A percentile compares a stretch with the other conserved stretches of the same genome.
phyloP scores from a whole-genome alignment of 164 flowering plant species.

The Stephania japonica region DNA sequence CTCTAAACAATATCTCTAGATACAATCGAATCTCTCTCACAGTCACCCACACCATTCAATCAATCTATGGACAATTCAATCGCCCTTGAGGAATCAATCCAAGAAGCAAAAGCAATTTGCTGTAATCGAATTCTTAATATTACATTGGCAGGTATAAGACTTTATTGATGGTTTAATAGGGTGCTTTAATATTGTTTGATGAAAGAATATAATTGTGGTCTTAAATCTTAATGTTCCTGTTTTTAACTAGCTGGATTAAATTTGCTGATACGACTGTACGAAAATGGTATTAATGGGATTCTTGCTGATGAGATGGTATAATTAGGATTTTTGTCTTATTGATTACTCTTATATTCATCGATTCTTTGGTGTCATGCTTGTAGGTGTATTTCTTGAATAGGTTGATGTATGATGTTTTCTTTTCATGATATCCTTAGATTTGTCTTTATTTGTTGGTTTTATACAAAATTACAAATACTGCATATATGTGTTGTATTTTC shows the following conservation, averaged over 20 bases:
- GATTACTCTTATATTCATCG: neutral
- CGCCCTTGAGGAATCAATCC: no score
- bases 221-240: no score
- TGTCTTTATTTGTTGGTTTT: conserved; percentile 1
- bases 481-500: neutral
- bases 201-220: no score
- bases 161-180: no score
- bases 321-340: neutral
- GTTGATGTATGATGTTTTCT: neutral
- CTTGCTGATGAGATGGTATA: conserved; percentile 48
- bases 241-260: conserved; percentile 96
- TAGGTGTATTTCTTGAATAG: neutral
- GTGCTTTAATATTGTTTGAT: no score
- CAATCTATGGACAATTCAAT: no score
- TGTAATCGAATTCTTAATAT: no score
- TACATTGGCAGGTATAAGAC: no score
- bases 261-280: conserved; percentile 91
- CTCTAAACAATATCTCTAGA: no score
- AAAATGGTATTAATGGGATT: conserved; percentile 99
- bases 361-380: neutral
- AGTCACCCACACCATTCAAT: no score
- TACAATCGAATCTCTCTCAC: no score
- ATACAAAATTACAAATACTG: neutral
- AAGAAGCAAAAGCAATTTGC: no score
- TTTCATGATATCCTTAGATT: neutral